Evolutionary conservation across 2,329 filamentous ascomycete species (phyloP).

Genomic region (Colletotrichum euphorbiae): DNA sequence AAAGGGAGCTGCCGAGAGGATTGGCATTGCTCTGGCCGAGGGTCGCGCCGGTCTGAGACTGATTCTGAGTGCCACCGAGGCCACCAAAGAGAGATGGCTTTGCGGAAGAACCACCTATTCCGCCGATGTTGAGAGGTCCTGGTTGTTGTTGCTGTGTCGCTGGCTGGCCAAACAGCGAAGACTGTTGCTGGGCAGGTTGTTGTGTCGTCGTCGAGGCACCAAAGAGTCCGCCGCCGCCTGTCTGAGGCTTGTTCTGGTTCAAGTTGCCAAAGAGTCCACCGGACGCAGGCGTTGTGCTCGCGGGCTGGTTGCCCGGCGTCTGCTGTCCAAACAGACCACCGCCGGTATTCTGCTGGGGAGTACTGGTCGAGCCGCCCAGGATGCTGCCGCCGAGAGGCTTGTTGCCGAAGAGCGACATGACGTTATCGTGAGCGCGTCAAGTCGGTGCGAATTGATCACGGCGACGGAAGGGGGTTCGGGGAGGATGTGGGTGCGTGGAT

Average conservation of each 20-base stretch:
- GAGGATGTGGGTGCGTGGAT: constrained; percentile 4
- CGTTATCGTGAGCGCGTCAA: constrained; percentile 8
- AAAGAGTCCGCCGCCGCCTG: constrained; percentile 49
- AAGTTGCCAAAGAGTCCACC: constrained; percentile 43
- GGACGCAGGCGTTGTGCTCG: constrained; percentile 42
- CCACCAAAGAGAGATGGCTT: constrained; percentile 54
- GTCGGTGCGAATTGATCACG: constrained; percentile 21
- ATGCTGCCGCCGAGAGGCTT: constrained; percentile 41
- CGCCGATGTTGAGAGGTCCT: constrained; percentile 30
- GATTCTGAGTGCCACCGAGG: constrained; percentile 41
- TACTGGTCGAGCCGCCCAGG: constrained; percentile 34
- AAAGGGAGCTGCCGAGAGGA: constrained; percentile 44
- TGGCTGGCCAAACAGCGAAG: constrained; percentile 41
- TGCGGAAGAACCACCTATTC: constrained; percentile 31
- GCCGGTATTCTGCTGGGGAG: constrained; percentile 35
- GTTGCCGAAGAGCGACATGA: constrained; percentile 41
- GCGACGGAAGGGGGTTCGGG: not conserved
- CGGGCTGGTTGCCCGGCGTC: constrained; percentile 33
- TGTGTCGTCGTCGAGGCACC: constrained; percentile 41
- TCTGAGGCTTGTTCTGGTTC: constrained; percentile 42
- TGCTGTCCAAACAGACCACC: constrained; percentile 42
- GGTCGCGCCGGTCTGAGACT: constrained; percentile 36
- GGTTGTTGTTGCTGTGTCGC: constrained; percentile 39
- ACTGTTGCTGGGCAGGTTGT: constrained; percentile 37
- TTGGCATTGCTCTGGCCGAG: constrained; percentile 37